Conservation (phyloP, 2,329 filamentous ascomycete species). For the Diplodia seriata region DNA sequence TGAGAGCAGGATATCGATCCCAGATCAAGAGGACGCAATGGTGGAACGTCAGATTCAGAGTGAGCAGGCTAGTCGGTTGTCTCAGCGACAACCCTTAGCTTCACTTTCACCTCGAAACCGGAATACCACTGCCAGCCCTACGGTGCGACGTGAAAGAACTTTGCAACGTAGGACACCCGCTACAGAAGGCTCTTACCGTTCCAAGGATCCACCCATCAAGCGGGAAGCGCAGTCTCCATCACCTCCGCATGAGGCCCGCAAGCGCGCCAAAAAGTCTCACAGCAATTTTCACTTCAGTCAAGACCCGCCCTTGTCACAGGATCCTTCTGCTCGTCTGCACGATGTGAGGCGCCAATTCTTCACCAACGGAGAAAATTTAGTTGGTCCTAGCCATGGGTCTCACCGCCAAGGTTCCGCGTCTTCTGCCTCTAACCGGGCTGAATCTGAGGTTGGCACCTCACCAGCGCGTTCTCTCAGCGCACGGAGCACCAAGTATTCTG, state of each 20-base stretch:
- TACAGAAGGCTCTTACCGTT: not conserved
- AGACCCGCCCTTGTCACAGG: constrained; percentile 24
- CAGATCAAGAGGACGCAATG: constrained; percentile 16
- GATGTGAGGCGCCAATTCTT: constrained; percentile 28
- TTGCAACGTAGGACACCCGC: not conserved
- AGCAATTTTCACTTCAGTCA: constrained; percentile 31
- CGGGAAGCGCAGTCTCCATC: constrained; percentile 1
- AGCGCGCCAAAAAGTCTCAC: constrained; percentile 14
- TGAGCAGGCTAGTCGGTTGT: constrained; percentile 6
- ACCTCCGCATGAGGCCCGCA: not conserved
- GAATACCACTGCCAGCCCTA: not conserved
- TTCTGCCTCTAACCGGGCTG: not conserved
- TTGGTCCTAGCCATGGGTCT: not conserved
- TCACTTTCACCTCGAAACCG: not conserved
- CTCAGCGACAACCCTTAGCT: not conserved
- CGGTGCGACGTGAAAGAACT: too few relatives aligned
- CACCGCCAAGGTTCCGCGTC: constrained; percentile 30
- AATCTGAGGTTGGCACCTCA: not conserved
- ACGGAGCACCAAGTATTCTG: not conserved
- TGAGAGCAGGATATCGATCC: not conserved
- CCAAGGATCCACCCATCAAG: not conserved
- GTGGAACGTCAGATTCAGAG: constrained; percentile 21
- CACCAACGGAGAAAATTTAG: not conserved
- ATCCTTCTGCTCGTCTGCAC: not conserved
- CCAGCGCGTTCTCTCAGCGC: not conserved